phyloP scores from a whole-genome alignment of 305 asterid species.

The Plantago rigida region DNA sequence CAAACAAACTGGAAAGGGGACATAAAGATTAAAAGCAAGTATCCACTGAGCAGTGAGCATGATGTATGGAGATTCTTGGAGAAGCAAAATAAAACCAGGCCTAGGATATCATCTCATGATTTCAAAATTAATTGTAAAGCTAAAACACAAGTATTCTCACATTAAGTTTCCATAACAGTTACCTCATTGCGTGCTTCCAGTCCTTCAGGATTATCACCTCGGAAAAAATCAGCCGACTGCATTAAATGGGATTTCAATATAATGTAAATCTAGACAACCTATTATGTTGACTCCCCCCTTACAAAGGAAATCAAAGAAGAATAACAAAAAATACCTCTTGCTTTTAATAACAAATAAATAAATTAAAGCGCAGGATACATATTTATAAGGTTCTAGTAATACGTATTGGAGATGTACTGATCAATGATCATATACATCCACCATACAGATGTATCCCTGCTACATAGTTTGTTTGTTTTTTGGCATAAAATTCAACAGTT shows the following conservation, averaged over 20 bases:
- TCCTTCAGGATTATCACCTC: constrained; percentile 97
- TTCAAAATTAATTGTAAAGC: not conserved
- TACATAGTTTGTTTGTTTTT: no score
- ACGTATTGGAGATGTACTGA: no score
- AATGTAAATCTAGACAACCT: constrained; percentile 19
- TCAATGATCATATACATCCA: no score
- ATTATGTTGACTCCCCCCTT: constrained; percentile 21
- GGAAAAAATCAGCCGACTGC: constrained; percentile 92
- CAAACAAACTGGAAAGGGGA: not conserved
- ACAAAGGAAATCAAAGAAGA: constrained; percentile 11
- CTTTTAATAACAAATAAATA: not conserved
- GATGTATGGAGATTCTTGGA: not conserved
- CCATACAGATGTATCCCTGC: no score
- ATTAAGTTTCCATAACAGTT: constrained; percentile 23
- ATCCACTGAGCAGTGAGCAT: constrained; percentile 4
- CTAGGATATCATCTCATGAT: constrained; percentile 19
- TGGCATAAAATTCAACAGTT: not conserved
- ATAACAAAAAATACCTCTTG: not conserved
- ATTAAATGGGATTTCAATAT: constrained; percentile 28
- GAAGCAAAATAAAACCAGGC: constrained; percentile 5
- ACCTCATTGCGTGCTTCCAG: constrained; percentile 98
- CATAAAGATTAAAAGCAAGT: constrained; percentile 11
- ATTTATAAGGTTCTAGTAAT: no score
- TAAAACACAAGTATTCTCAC: constrained; percentile 4
- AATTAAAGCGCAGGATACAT: no score